A percentile compares a stretch with the other conserved stretches of the same genome.
phyloP scores from a whole-genome alignment of 1,284 basidiomycete genomes.

The Irpex rosettiformis region DNA sequence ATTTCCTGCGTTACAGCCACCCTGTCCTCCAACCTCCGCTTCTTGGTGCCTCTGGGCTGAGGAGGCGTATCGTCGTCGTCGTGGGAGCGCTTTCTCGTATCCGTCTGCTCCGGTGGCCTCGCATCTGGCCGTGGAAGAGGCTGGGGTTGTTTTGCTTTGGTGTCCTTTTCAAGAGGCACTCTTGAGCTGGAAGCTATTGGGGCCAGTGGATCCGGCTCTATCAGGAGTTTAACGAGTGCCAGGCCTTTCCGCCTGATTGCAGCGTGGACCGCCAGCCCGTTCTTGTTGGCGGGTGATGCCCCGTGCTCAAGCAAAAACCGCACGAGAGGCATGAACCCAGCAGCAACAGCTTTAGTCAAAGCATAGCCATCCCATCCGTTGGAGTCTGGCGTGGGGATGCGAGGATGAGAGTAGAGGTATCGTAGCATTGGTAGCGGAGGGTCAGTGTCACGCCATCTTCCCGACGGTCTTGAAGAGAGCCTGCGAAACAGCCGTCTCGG shows the following conservation, averaged over 20 bases:
- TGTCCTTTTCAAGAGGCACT: background rate
- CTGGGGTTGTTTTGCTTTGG: background rate
- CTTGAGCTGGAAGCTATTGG: background rate
- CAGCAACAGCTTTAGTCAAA: conserved; percentile 71
- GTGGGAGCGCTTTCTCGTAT: background rate
- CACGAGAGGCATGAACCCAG: conserved; percentile 59
- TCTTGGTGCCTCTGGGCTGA: conserved; percentile 34
- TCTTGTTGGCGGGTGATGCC: conserved; percentile 63
- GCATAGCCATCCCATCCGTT: conserved; percentile 77
- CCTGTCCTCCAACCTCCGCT: conserved; percentile 56
- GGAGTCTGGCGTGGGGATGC: conserved; percentile 38
- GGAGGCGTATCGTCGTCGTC: conserved; percentile 13
- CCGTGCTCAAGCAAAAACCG: conserved; percentile 67
- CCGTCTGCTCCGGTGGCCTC: background rate
- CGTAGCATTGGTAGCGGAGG: conserved; percentile 60
- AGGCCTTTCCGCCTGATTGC: conserved; percentile 74
- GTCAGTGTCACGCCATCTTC: conserved; percentile 42
- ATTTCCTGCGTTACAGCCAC: conserved; percentile 51
- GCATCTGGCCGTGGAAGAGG: background rate
- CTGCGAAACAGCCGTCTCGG: conserved; percentile 61
- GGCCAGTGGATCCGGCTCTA: conserved; percentile 50
- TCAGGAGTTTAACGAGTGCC: conserved; percentile 63
- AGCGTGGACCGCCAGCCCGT: conserved; percentile 62
- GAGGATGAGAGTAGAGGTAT: conserved; percentile 45
- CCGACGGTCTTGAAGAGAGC: conserved; percentile 30